These are phyloP conservation scores for Psidium friedrichsthalianum DNA, from an alignment of 345 rosid species.

Conservation along the genomic window DNA sequence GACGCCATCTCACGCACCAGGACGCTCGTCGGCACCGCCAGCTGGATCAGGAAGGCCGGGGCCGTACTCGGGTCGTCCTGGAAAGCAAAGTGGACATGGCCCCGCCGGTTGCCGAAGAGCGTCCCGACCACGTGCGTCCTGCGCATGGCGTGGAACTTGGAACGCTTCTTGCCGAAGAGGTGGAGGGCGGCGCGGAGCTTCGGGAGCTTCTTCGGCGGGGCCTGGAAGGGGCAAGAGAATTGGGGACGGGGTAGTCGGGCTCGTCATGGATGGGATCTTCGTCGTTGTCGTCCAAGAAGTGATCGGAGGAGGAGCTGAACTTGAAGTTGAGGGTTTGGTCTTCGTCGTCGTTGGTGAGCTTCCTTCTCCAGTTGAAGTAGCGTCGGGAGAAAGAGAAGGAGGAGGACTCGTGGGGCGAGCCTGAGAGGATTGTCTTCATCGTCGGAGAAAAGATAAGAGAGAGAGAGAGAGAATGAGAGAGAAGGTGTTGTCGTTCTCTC, in stretches of 20 bases:
- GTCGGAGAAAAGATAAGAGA: neutral
- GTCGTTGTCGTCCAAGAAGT: neutral
- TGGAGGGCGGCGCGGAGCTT: constrained; percentile 54
- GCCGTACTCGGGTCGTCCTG: constrained; percentile 53
- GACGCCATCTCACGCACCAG: constrained; percentile 92
- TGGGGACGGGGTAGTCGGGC: neutral
- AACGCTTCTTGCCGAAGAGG: constrained; percentile 20
- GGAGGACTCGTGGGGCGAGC: constrained; percentile 62
- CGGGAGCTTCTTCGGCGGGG: constrained; percentile 9
- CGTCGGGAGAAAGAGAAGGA: constrained; percentile 87
- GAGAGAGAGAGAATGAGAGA: neutral
- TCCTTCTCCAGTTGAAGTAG: constrained; percentile 76
- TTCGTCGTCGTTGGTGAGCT: constrained; percentile 28
- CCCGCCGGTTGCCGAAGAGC: constrained; percentile 80
- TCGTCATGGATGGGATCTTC: neutral
- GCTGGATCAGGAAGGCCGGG: constrained; percentile 68
- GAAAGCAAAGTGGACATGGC: constrained; percentile 75
- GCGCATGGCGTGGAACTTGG: constrained; percentile 22
- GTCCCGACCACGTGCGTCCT: constrained; percentile 65
- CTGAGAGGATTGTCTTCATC: constrained; percentile 72
- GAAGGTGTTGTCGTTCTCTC: neutral
- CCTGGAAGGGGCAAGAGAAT: constrained; percentile 7
- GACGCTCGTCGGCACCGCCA: constrained; percentile 71
- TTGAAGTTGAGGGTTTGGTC: constrained; percentile 28
- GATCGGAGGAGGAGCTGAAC: constrained; percentile 14